Conservation (phyloP, 345 rosid species). For the Atalantia buxifolia region DNA sequence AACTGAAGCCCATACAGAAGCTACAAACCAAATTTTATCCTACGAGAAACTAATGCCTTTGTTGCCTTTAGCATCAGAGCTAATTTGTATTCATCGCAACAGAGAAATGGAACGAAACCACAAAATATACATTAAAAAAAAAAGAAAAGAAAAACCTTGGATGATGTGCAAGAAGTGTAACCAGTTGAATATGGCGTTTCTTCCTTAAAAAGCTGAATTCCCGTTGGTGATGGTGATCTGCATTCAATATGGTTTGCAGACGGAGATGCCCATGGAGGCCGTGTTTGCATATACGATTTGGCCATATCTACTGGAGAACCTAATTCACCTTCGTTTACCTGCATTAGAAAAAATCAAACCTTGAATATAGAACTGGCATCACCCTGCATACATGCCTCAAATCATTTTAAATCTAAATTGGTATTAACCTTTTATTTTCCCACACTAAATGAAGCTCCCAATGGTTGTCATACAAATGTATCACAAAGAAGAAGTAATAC, state of each 20-base stretch:
- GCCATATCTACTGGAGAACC: constrained; percentile 85
- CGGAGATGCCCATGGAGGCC: constrained; percentile 79
- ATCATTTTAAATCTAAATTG: neutral
- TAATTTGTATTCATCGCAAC: neutral
- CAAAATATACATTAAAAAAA: neutral
- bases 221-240: constrained; percentile 40
- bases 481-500: neutral
- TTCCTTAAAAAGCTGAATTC: constrained; percentile 48
- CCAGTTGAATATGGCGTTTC: constrained; percentile 44
- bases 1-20: neutral
- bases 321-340: constrained; percentile 53
- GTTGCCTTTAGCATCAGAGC: neutral
- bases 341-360: constrained; percentile 7
- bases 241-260: constrained; percentile 31
- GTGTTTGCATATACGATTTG: constrained; percentile 70
- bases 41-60: neutral
- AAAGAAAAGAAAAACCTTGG: constrained; percentile 42
- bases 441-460: neutral
- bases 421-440: neutral
- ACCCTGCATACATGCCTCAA: neutral
- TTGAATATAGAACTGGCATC: neutral
- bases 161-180: constrained; percentile 36
- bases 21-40: neutral
- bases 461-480: neutral
- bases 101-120: neutral